A percentile compares a stretch with the other conserved stretches of the same genome.
Conservation (phyloP, 2,329 filamentous ascomycete species). For the Graphiopsis chlorocephala region DNA sequence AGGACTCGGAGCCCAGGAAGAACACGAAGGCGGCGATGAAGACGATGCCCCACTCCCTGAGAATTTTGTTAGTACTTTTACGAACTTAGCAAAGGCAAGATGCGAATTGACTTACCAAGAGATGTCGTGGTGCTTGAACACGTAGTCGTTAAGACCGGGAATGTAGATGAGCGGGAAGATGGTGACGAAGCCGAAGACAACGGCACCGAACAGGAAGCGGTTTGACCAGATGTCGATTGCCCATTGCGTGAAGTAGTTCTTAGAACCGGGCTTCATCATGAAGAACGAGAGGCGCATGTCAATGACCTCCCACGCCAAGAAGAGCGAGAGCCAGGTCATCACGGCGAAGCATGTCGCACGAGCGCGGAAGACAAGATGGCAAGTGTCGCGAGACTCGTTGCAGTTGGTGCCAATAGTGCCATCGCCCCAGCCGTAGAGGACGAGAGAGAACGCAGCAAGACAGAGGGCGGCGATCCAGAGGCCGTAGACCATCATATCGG, state of each 20-base stretch:
- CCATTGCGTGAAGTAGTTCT: constrained; percentile 64
- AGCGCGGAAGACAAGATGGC: constrained; percentile 66
- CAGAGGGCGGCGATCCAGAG: constrained; percentile 68
- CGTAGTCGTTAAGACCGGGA: constrained; percentile 61
- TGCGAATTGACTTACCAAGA: constrained; percentile 45
- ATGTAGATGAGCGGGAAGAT: constrained; percentile 59
- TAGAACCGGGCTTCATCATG: constrained; percentile 64
- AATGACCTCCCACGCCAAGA: constrained; percentile 77
- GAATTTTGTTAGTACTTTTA: not conserved
- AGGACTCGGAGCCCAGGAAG: constrained; percentile 61
- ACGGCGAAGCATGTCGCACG: constrained; percentile 71
- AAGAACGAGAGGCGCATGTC: constrained; percentile 72
- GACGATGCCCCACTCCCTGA: constrained; percentile 63
- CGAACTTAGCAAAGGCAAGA: not conserved
- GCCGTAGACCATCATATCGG: constrained; percentile 79
- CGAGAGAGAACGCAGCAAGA: constrained; percentile 62
- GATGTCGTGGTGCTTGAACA: constrained; percentile 66
- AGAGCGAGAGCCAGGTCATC: constrained; percentile 73
- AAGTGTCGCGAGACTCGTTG: constrained; percentile 58
- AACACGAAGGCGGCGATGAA: constrained; percentile 61
- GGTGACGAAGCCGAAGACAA: constrained; percentile 44
- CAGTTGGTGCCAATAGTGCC: constrained; percentile 54
- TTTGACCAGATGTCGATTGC: constrained; percentile 67
- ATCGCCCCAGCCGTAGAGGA: constrained; percentile 60
- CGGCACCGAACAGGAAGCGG: constrained; percentile 56